phyloP scores from a whole-genome alignment of 768 basidiomycete genomes.

The Trametes cubensis region DNA sequence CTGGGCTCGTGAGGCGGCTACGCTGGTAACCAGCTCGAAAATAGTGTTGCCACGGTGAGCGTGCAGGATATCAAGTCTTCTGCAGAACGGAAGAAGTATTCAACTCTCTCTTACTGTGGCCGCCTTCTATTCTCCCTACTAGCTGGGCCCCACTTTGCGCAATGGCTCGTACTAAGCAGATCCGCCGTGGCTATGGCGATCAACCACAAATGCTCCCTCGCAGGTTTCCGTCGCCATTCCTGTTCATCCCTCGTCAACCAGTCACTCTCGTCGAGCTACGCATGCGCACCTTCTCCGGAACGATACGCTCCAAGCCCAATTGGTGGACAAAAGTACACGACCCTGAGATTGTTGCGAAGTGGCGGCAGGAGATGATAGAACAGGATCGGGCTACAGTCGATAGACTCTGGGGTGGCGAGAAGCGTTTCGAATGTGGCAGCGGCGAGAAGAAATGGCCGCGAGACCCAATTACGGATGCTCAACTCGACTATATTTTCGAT shows the following conservation, averaged over 20 bases:
- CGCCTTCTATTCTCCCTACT: too few relatives aligned
- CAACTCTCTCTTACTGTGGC: too few relatives aligned
- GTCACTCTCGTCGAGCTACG: conserved; percentile 11
- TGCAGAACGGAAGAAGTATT: too few relatives aligned
- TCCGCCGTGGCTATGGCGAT: too few relatives aligned
- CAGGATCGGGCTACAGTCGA: neutral
- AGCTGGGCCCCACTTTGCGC: too few relatives aligned
- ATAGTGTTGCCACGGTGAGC: too few relatives aligned
- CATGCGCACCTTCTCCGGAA: conserved; percentile 1
- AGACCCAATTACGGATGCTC: neutral
- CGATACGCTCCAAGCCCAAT: neutral
- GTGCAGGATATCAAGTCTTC: too few relatives aligned
- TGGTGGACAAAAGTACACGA: conserved; percentile 10
- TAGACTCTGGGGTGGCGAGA: neutral
- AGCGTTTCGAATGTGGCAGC: neutral
- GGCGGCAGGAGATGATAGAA: conserved; percentile 10
- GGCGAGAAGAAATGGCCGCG: conserved; percentile 6
- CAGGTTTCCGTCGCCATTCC: neutral
- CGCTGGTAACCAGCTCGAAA: too few relatives aligned
- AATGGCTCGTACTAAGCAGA: too few relatives aligned
- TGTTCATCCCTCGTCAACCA: neutral
- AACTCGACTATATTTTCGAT: conserved; percentile 7
- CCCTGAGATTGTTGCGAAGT: neutral
- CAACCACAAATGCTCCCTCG: too few relatives aligned
- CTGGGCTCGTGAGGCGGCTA: too few relatives aligned